These are phyloP conservation scores for Cystofilobasidium capitatum DNA, from an alignment of 768 basidiomycete species.

Conservation along the genomic window DNA sequence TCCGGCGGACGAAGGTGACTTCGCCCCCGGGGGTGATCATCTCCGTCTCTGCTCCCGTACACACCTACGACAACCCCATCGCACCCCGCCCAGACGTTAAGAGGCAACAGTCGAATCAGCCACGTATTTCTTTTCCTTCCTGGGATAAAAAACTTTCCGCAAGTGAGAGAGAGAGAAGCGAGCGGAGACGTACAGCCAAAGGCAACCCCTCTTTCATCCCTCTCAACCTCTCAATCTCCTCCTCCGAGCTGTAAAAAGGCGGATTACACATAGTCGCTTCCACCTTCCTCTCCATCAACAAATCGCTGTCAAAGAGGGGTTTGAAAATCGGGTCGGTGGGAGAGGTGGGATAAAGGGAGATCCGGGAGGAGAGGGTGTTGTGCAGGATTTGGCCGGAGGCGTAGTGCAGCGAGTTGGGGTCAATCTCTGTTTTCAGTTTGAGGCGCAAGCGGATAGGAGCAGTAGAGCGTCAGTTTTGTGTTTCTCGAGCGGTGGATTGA, in stretches of 20 bases:
- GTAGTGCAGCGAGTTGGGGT: constrained; percentile 50
- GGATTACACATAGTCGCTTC: constrained; percentile 93
- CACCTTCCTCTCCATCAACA: constrained; percentile 38
- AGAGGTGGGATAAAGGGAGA: constrained; percentile 43
- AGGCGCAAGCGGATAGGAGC: not conserved
- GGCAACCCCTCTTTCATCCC: constrained; percentile 58
- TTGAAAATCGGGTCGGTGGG: constrained; percentile 46
- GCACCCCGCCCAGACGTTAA: too few species aligned
- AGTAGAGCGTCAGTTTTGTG: not conserved
- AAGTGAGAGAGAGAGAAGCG: not conserved
- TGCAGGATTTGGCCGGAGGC: constrained; percentile 52
- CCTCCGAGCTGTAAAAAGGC: constrained; percentile 72
- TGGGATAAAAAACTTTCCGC: not conserved
- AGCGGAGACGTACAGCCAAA: constrained; percentile 51
- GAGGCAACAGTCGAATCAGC: too few species aligned
- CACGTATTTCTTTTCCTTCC: too few species aligned
- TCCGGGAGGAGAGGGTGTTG: constrained; percentile 51
- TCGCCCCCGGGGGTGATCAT: constrained; percentile 89
- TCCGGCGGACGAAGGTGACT: constrained; percentile 58
- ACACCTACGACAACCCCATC: constrained; percentile 47
- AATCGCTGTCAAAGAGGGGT: constrained; percentile 34
- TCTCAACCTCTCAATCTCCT: constrained; percentile 56
- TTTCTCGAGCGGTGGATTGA: not conserved
- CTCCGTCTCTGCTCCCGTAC: constrained; percentile 76
- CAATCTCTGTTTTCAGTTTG: constrained; percentile 52